Conservation (phyloP, 495 filamentous ascomycete genomes). For the Saxophila tyrrhenica region DNA sequence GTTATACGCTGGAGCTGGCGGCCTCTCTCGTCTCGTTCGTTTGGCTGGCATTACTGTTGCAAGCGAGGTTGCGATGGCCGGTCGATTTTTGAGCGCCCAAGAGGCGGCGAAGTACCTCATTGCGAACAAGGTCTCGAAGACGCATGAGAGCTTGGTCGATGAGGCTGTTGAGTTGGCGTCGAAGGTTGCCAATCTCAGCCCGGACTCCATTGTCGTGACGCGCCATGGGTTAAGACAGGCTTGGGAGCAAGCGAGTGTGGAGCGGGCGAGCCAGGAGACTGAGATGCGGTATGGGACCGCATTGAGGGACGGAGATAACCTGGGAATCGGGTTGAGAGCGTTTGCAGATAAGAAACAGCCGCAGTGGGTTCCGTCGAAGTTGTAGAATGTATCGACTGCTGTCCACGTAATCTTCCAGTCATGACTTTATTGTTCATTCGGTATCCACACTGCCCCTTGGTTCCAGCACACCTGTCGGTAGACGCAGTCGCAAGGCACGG, state of each 20-base stretch:
- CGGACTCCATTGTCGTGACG: slow-evolving; percentile 59
- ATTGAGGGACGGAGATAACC: slow-evolving; percentile 59
- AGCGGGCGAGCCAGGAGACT: slow-evolving; percentile 49
- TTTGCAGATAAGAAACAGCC: slow-evolving; percentile 74
- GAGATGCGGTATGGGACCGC: slow-evolving; percentile 46
- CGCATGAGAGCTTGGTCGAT: slow-evolving; percentile 13
- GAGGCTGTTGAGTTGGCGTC: slow-evolving; percentile 33
- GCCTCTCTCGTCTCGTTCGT: slow-evolving; percentile 55
- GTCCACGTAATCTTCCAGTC: background rate
- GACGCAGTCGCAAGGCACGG: too few relatives aligned
- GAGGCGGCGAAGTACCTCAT: slow-evolving; percentile 60
- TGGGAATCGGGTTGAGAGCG: slow-evolving; percentile 62
- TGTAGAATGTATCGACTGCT: slow-evolving; percentile 44
- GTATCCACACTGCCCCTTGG: too few relatives aligned
- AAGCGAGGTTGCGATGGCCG: slow-evolving; percentile 58
- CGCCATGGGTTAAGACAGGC: slow-evolving; percentile 54
- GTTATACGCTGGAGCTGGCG: slow-evolving; percentile 60
- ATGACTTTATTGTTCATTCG: too few relatives aligned
- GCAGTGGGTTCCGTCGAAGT: slow-evolving; percentile 60
- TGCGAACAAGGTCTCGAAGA: slow-evolving; percentile 37
- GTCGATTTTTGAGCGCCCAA: slow-evolving; percentile 43
- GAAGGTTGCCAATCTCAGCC: slow-evolving; percentile 50
- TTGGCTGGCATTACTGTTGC: slow-evolving; percentile 57
- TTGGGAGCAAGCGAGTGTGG: slow-evolving; percentile 57
- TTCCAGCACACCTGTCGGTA: too few relatives aligned